Conservation (phyloP, 129 eudicot genomes). For the Artemisia tridentata region DNA sequence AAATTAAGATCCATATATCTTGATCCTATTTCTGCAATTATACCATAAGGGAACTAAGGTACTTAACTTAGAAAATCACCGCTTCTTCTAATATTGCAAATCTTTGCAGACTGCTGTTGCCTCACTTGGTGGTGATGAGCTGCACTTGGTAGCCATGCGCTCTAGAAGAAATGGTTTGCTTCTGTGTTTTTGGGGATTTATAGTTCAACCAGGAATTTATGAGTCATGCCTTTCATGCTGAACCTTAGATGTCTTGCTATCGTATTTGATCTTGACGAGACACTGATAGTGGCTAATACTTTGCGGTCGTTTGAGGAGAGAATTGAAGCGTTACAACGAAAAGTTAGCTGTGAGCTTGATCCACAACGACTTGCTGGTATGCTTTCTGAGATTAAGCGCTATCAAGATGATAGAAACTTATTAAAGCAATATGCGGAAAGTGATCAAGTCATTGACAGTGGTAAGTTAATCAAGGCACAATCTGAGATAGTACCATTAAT, state of each 20-base stretch:
- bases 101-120: slow-evolving; percentile 85
- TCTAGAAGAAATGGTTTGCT: slow-evolving; percentile 50
- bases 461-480: slow-evolving; percentile 71
- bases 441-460: slow-evolving; percentile 86
- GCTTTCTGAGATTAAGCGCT: slow-evolving; percentile 79
- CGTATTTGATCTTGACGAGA: slow-evolving; percentile 98
- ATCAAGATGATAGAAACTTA: slow-evolving; percentile 76
- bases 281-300: slow-evolving; percentile 93
- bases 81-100: too few species aligned
- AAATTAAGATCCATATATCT: too few species aligned
- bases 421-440: slow-evolving; percentile 92
- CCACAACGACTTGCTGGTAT: slow-evolving; percentile 82
- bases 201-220: slow-evolving; percentile 61
- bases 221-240: slow-evolving; percentile 81
- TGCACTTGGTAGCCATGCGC: slow-evolving; percentile 93
- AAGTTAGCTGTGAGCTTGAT: slow-evolving; percentile 64
- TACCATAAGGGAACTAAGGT: too few species aligned
- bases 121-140: slow-evolving; percentile 63
- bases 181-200: slow-evolving; percentile 93
- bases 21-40: too few species aligned
- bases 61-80: too few species aligned
- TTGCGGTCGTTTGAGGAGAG: slow-evolving; percentile 93
- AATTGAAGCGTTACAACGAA: slow-evolving; percentile 79
- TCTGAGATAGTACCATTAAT: too few species aligned
- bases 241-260: slow-evolving; percentile 94